Evolutionary conservation across 345 rosid genomes (phyloP).

Genomic region (Angophora floribunda): DNA sequence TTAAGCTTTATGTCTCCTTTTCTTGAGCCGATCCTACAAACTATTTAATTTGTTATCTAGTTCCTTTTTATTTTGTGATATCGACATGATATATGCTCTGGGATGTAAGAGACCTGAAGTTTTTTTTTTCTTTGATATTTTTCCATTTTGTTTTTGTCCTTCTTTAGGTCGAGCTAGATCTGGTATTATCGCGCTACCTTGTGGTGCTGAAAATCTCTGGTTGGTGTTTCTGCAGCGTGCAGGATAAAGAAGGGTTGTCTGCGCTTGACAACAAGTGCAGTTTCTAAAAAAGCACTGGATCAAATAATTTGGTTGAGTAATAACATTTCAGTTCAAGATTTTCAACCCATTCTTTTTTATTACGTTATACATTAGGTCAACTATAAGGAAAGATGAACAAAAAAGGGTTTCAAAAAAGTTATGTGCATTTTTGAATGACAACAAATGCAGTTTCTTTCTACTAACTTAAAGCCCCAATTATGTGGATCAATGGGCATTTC

Average conservation of each 20-base stretch:
- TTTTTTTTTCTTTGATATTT: background rate
- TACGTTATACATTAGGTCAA: too few species aligned
- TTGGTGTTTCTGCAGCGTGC: constrained; percentile 92
- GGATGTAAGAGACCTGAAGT: background rate
- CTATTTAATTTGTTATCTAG: background rate
- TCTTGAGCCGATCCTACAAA: background rate
- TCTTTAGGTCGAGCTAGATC: constrained; percentile 92
- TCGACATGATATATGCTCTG: background rate
- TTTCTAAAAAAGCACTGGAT: too few species aligned
- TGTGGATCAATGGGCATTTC: constrained; percentile 97
- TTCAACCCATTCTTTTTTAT: too few species aligned
- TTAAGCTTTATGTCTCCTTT: too few species aligned
- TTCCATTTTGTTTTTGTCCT: background rate
- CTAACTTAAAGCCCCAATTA: too few species aligned
- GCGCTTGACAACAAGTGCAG: constrained; percentile 96
- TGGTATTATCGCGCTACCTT: constrained; percentile 90
- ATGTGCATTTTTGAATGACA: too few species aligned
- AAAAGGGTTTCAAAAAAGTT: too few species aligned
- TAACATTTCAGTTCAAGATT: too few species aligned
- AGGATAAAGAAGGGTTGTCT: constrained; percentile 92
- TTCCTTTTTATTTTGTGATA: background rate
- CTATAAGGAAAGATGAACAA: too few species aligned
- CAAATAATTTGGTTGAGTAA: too few species aligned
- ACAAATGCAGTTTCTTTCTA: constrained; percentile 99
- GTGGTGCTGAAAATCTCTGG: constrained; percentile 99